phyloP scores from a whole-genome alignment of 305 asterid species.

The Fraxinus baroniana region DNA sequence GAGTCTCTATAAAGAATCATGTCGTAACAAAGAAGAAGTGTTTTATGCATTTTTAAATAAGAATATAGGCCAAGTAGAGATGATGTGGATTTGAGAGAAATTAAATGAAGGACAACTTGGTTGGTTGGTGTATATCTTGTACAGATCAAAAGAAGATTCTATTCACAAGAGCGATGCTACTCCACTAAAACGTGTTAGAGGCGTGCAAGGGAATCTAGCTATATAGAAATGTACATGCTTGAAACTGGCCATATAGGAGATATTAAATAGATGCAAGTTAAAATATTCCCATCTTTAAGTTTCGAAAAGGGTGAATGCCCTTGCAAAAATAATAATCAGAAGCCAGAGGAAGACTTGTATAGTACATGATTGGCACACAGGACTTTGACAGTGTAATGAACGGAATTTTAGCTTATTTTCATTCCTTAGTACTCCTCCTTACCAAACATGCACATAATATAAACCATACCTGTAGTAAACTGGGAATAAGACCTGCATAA shows the following conservation, averaged over 20 bases:
- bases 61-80: not conserved
- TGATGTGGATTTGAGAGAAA: not conserved
- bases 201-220: not conserved
- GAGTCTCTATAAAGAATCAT: not conserved
- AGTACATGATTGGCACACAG: not conserved
- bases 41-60: not conserved
- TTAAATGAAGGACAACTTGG: not conserved
- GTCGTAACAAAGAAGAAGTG: not conserved
- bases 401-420: not conserved
- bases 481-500: conserved; percentile 89
- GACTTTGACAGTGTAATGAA: not conserved
- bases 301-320: not conserved
- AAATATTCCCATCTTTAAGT: not conserved
- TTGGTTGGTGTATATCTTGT: not conserved
- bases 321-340: not conserved
- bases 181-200: not conserved
- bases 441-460: not conserved
- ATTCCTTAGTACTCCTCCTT: not conserved
- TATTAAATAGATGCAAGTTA: not conserved
- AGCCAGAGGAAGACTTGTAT: not conserved
- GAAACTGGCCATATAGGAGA: not conserved
- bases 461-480: conserved; percentile 76
- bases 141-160: not conserved
- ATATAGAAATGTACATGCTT: conserved; percentile 1
- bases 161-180: not conserved